Evolutionary conservation across 805 yeast genomes (phyloP).

Genomic region (Brettanomyces nanus): DNA sequence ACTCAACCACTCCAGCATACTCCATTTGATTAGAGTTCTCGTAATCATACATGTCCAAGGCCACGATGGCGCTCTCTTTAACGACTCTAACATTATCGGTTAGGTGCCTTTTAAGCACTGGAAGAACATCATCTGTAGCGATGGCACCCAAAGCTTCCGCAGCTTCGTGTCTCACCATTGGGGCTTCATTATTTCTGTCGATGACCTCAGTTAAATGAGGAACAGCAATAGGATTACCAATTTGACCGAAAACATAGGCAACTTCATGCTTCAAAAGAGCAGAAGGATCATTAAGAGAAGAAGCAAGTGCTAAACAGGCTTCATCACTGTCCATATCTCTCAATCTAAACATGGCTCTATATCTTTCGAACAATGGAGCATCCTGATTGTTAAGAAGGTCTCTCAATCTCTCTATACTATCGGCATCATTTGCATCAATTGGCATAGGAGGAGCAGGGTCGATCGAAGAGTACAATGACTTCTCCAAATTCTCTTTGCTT

Average conservation of each 20-base stretch:
- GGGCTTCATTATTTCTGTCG: slow-evolving; percentile 73
- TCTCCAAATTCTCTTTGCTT: slow-evolving; percentile 61
- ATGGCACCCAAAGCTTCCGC: slow-evolving; percentile 98
- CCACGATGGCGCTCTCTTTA: slow-evolving; percentile 94
- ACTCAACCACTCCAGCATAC: slow-evolving; percentile 39
- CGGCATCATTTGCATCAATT: slow-evolving; percentile 33
- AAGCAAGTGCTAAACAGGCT: slow-evolving; percentile 85
- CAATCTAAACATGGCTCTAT: slow-evolving; percentile 96
- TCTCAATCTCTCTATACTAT: slow-evolving; percentile 59
- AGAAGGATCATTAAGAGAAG: slow-evolving; percentile 83
- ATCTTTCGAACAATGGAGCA: slow-evolving; percentile 82
- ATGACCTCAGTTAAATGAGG: slow-evolving; percentile 81
- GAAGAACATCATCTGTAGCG: slow-evolving; percentile 92
- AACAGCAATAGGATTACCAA: slow-evolving; percentile 87
- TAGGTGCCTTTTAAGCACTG: slow-evolving; percentile 72
- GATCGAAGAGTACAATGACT: slow-evolving; percentile 74
- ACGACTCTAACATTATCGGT: slow-evolving; percentile 84
- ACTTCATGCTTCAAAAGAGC: slow-evolving; percentile 97
- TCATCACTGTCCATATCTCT: slow-evolving; percentile 92
- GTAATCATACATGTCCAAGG: slow-evolving; percentile 95
- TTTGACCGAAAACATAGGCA: slow-evolving; percentile 96
- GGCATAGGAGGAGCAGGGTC: slow-evolving; percentile 99
- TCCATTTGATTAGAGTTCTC: slow-evolving; percentile 80
- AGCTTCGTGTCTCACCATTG: slow-evolving; percentile 99
- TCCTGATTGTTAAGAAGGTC: slow-evolving; percentile 65